A percentile compares a stretch with the other conserved stretches of the same genome.
Conservation (phyloP, 208 protist genomes). For the Wallacemonas sp. region DNA sequence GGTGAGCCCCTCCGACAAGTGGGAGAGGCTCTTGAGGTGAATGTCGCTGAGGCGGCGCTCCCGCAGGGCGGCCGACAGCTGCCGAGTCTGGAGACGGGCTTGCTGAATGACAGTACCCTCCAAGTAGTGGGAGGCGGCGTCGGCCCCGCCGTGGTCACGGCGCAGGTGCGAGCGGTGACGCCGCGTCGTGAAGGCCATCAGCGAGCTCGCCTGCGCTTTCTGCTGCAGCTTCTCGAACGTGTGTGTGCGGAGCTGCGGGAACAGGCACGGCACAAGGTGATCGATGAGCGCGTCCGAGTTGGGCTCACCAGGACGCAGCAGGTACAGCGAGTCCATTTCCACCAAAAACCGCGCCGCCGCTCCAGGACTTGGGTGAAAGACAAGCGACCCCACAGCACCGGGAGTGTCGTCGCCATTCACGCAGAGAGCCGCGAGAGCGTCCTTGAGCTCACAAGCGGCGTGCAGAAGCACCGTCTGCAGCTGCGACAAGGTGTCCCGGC, state of each 20-base stretch:
- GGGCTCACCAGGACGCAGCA: conserved; percentile 29
- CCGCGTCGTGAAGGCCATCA: conserved; percentile 75
- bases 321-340: conserved; percentile 46
- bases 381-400: background rate
- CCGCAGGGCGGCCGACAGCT: conserved; percentile 66
- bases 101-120: conserved; percentile 64
- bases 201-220: conserved; percentile 56
- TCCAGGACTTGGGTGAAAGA: conserved; percentile 6
- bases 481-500: too few relatives aligned
- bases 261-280: conserved; percentile 48
- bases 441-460: conserved; percentile 27
- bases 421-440: conserved; percentile 18
- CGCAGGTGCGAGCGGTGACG: conserved; percentile 58
- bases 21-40: conserved; percentile 31
- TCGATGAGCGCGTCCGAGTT: conserved; percentile 28
- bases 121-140: conserved; percentile 35
- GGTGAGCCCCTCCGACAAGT: conserved; percentile 29
- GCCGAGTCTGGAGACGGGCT: conserved; percentile 69
- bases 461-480: conserved; percentile 42
- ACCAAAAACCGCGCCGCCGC: conserved; percentile 42
- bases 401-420: background rate
- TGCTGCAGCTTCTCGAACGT: conserved; percentile 53
- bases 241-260: conserved; percentile 72
- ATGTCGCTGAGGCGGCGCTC: conserved; percentile 28
- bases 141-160: conserved; percentile 24